phyloP scores from a whole-genome alignment of 257 asterid genomes.

The Nicotiana tabacum region DNA sequence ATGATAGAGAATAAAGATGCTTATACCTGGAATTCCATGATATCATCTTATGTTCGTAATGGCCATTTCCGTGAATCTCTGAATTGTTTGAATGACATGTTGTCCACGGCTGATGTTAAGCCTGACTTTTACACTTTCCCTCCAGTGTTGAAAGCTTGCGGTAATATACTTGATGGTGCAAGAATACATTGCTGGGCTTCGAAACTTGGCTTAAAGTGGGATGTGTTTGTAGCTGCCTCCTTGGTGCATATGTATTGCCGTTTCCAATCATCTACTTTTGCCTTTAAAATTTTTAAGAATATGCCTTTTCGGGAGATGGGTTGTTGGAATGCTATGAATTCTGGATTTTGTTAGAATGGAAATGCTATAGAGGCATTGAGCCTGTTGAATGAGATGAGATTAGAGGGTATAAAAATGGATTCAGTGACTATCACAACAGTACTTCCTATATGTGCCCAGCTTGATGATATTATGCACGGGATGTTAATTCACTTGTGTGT shows the following conservation, averaged over 20 bases:
- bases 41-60: slow-evolving; percentile 61
- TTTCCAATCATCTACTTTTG: slow-evolving; percentile 43
- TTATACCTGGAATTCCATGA: slow-evolving; percentile 75
- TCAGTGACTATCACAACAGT: slow-evolving; percentile 55
- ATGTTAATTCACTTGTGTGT: slow-evolving; percentile 50
- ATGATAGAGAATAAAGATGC: slow-evolving; percentile 49
- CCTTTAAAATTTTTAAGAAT: slow-evolving; percentile 48
- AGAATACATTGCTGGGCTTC: slow-evolving; percentile 65
- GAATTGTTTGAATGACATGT: slow-evolving; percentile 51
- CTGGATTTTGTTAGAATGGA: slow-evolving; percentile 77
- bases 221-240: slow-evolving; percentile 76
- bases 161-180: slow-evolving; percentile 43
- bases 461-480: slow-evolving; percentile 46
- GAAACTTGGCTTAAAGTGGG: slow-evolving; percentile 71
- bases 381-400: slow-evolving; percentile 55
- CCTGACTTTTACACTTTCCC: slow-evolving; percentile 84
- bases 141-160: slow-evolving; percentile 64
- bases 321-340: slow-evolving; percentile 87
- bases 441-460: slow-evolving; percentile 68
- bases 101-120: slow-evolving; percentile 43
- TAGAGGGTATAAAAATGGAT: slow-evolving; percentile 59
- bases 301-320: slow-evolving; percentile 86
- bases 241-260: slow-evolving; percentile 85
- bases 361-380: slow-evolving; percentile 45
- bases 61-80: slow-evolving; percentile 48